Conservation (phyloP, 176 grass and related monocot species). For the Microstegium vimineum region DNA sequence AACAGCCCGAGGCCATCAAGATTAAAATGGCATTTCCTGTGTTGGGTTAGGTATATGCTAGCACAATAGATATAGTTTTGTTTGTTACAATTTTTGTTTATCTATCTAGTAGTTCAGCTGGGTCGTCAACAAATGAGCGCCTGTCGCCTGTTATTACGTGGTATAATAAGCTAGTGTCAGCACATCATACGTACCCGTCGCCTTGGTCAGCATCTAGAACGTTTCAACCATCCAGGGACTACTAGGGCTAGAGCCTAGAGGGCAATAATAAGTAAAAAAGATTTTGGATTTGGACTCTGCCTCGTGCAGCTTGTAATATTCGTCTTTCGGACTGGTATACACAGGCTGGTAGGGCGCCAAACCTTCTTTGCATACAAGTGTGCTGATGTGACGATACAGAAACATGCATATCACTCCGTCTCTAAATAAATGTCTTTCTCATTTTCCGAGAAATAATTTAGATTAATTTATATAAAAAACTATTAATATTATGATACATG, state of each 20-base stretch:
- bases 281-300: not conserved
- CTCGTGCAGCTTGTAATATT: not conserved
- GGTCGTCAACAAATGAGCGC: slow-evolving; percentile 19
- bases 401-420: no score
- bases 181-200: not conserved
- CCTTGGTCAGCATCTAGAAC: slow-evolving; percentile 3
- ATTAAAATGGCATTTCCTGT: slow-evolving; percentile 19
- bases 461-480: no score
- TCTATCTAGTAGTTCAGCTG: slow-evolving; percentile 25
- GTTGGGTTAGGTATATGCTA: slow-evolving; percentile 10
- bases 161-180: not conserved
- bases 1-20: not conserved
- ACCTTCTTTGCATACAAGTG: not conserved
- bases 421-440: no score
- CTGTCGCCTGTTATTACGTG: not conserved
- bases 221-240: not conserved
- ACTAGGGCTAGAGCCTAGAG: not conserved
- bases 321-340: not conserved
- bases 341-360: not conserved
- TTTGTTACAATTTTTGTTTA: slow-evolving; percentile 23
- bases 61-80: not conserved
- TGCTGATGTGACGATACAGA: not conserved
- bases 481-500: no score
- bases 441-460: no score
- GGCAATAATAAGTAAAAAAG: not conserved